Conservation (phyloP, 768 basidiomycete genomes). For the Goffeauzyma gilvescens region DNA sequence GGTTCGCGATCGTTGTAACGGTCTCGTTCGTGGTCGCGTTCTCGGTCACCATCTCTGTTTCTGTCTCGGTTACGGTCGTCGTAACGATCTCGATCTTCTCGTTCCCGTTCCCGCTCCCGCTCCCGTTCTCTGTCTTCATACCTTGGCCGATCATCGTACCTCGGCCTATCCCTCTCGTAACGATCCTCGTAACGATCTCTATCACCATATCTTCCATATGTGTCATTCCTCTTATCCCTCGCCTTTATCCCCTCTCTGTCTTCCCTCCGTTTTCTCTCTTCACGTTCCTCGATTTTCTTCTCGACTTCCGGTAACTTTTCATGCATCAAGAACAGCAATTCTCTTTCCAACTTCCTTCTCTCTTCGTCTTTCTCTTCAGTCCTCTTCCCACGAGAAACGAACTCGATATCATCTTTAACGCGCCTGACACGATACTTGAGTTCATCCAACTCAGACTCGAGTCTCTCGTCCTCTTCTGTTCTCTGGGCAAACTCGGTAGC, state of each 20-base stretch:
- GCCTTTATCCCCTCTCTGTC: conserved; percentile 59
- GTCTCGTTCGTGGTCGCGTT: conserved; percentile 20
- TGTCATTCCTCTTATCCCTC: conserved; percentile 63
- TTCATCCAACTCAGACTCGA: conserved; percentile 79
- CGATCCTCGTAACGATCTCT: conserved; percentile 12
- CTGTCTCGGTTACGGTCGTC: conserved; percentile 35
- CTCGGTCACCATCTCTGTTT: conserved; percentile 35
- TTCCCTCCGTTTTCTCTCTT: conserved; percentile 57
- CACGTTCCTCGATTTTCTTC: conserved; percentile 56
- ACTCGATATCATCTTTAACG: conserved; percentile 79
- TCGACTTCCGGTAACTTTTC: conserved; percentile 82
- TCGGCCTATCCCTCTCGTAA: conserved; percentile 10
- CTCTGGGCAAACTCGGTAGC: conserved; percentile 45
- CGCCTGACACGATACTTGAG: conserved; percentile 65
- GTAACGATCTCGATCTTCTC: too few species aligned
- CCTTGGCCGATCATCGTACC: conserved; percentile 14
- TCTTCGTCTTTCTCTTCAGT: conserved; percentile 64
- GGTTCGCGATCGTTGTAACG: conserved; percentile 12
- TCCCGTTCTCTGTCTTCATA: conserved; percentile 34
- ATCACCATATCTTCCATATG: conserved; percentile 41
- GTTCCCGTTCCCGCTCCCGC: conserved; percentile 34
- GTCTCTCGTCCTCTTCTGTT: conserved; percentile 64
- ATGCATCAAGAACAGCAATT: conserved; percentile 66
- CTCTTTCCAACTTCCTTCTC: conserved; percentile 64
- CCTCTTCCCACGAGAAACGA: conserved; percentile 56